These are phyloP conservation scores for Selaginella moellendorffii DNA, from an alignment of 75 land plant genomes.

Conservation along the genomic window DNA sequence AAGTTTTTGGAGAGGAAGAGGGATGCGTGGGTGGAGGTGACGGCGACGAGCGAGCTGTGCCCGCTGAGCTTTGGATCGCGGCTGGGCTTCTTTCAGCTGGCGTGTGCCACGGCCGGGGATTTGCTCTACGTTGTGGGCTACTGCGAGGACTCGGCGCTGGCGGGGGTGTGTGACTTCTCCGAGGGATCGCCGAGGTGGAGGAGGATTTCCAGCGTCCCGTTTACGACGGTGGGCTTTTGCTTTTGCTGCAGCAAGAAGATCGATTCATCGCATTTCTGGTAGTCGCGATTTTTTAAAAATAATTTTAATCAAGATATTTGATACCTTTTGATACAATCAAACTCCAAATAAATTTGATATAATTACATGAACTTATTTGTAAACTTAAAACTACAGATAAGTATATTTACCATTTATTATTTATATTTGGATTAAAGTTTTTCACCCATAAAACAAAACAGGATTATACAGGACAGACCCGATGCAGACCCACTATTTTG, in stretches of 20 bases:
- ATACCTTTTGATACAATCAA: too few species aligned
- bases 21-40: slow-evolving; percentile 1
- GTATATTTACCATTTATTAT: too few species aligned
- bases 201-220: neutral
- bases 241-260: slow-evolving; percentile 3
- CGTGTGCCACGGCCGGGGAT: neutral
- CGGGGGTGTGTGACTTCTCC: slow-evolving; percentile 3
- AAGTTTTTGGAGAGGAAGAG: slow-evolving; percentile 1
- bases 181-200: neutral
- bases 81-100: slow-evolving; percentile 4
- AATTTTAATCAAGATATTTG: too few species aligned
- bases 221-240: slow-evolving; percentile 6
- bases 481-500: too few species aligned
- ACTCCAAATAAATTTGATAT: too few species aligned
- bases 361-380: too few species aligned
- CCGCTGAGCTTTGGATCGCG: neutral
- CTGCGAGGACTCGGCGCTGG: neutral
- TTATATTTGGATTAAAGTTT: too few species aligned
- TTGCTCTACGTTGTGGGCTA: neutral
- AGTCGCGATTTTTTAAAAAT: too few species aligned
- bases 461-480: too few species aligned
- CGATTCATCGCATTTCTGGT: neutral
- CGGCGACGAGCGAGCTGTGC: neutral
- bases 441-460: too few species aligned
- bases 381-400: too few species aligned